Base-by-base conservation (phyloP, 1,139 yeast species). In the Suzukiozyma palmioleophila region DNA sequence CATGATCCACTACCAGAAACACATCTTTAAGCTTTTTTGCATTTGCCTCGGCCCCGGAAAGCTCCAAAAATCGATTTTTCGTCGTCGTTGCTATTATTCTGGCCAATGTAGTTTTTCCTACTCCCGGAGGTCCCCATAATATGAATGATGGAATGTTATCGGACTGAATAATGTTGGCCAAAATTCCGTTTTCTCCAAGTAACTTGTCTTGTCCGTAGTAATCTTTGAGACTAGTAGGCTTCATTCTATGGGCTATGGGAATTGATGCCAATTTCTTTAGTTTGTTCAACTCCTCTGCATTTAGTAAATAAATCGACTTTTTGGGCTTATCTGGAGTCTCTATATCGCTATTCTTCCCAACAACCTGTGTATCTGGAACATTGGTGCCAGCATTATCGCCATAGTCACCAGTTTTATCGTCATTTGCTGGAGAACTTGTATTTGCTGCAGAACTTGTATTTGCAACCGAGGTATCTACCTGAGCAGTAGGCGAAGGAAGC, bases 101-200 rank as follows among this genome's bases (percentile, higher is more conserved):
- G 1, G 81, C 80, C 36, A 77, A 52, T 0, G 97, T 81, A 0
- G 99, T 92, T 56, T 92, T 92, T 0, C 99, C 99, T 2, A 84
- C 92, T 0, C 97, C 97, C 1, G 97, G 95, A 1, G 86, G 86
- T 0, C 99, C 99, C 97, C 97, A 92, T 11, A 92, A 65, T 6
- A 92, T 79, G 67, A 92, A 76, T 0, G 97, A 89, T 0, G 97
- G 97, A 2, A 80, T 77, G 47, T 62, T 65, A 33, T 79, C 84
- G 2, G 75, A 60, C 28, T 73, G 71, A 2, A 92, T 76, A 40
- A 87, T 81, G 36, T 83, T 81, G 33, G 86, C 68, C 12, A 94
- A 60, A 0, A 88, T 62, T 0, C 97, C 97, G 14, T 75, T 66
- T 7, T 73, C 69, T 0, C 95, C 95, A 1, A 92, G 77, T 12